phyloP scores from a whole-genome alignment of 371 early-diverging fungal genomes.

The Rhizopus arrhizus region DNA sequence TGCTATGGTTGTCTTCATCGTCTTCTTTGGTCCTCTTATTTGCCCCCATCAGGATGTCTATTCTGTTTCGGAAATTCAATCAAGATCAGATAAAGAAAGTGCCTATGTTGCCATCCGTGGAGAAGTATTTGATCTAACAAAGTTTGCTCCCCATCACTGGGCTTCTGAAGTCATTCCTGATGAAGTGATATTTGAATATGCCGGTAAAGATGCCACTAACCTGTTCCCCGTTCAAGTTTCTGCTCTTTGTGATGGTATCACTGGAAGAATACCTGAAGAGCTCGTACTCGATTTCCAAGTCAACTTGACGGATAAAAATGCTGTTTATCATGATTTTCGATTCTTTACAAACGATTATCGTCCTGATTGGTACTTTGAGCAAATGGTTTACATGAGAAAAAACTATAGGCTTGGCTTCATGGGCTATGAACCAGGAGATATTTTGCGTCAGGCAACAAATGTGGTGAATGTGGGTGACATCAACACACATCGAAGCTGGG shows the following conservation, averaged over 20 bases:
- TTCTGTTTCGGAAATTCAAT: slow-evolving; percentile 54
- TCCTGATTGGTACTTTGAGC: slow-evolving; percentile 42
- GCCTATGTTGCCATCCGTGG: slow-evolving; percentile 63
- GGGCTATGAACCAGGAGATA: slow-evolving; percentile 37
- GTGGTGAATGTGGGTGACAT: slow-evolving; percentile 47
- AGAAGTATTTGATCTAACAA: slow-evolving; percentile 63
- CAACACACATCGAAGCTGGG: slow-evolving; percentile 47
- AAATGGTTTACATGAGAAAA: slow-evolving; percentile 38
- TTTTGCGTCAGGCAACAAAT: slow-evolving; percentile 31
- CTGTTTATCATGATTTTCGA: slow-evolving; percentile 38
- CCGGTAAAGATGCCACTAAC: slow-evolving; percentile 62
- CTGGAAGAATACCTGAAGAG: slow-evolving; percentile 31
- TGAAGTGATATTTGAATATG: slow-evolving; percentile 55
- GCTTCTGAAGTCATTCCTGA: slow-evolving; percentile 48
- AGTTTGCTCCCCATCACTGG: slow-evolving; percentile 58
- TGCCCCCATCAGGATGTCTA: slow-evolving; percentile 79
- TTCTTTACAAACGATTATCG: slow-evolving; percentile 40
- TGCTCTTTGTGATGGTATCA: slow-evolving; percentile 35
- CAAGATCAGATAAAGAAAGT: slow-evolving; percentile 39
- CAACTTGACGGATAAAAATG: slow-evolving; percentile 36
- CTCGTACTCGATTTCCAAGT: slow-evolving; percentile 36
- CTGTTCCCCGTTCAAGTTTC: slow-evolving; percentile 73
- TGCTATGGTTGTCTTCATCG: slow-evolving; percentile 81
- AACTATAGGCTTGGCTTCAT: slow-evolving; percentile 37
- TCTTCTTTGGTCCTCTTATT: slow-evolving; percentile 76